Evolutionary conservation across 2,329 filamentous ascomycete genomes (phyloP).

Genomic region (Cytospora mali): DNA sequence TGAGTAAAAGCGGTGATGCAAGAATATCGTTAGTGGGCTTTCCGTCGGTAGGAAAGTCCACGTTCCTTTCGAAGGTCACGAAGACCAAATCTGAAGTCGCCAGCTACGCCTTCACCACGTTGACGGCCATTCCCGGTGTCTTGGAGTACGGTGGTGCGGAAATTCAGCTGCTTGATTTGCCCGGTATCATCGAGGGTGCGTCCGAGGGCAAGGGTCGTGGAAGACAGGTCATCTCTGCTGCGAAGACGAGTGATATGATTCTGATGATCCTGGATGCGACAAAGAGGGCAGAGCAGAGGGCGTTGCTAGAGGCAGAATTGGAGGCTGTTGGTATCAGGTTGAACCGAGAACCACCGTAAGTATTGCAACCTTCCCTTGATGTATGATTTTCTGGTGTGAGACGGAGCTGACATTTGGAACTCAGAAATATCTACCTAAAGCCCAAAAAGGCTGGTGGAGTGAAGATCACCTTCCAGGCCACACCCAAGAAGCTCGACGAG

Average conservation of each 20-base stretch:
- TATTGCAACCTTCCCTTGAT: conserved; percentile 23
- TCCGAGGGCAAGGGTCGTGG: conserved; percentile 94
- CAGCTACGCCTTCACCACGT: conserved; percentile 94
- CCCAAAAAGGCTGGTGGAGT: conserved; percentile 94
- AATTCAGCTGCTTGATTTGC: conserved; percentile 95
- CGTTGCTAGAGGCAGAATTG: conserved; percentile 85
- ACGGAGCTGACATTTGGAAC: conserved; percentile 5
- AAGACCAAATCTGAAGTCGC: conserved; percentile 97
- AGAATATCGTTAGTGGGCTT: conserved; percentile 98
- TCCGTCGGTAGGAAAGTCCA: conserved; percentile 97
- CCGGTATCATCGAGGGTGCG: conserved; percentile 97
- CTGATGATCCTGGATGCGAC: conserved; percentile 97
- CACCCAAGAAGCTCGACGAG: conserved; percentile 90
- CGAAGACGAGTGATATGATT: conserved; percentile 97
- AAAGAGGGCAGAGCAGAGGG: conserved; percentile 90
- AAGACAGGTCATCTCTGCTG: conserved; percentile 93
- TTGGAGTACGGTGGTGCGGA: conserved; percentile 97
- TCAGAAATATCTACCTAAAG: conserved; percentile 95
- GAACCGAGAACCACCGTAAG: conserved; percentile 87
- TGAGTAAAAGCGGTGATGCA: conserved; percentile 95
- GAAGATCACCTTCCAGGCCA: conserved; percentile 94
- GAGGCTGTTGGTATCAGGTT: conserved; percentile 93
- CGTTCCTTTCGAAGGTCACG: conserved; percentile 97
- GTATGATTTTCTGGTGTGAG: neutral
- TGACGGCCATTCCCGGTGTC: conserved; percentile 96